A percentile compares a stretch with the other conserved stretches of the same genome.
Evolutionary conservation across 257 asterid species (phyloP).

Genomic region (Haberlea rhodopensis): DNA sequence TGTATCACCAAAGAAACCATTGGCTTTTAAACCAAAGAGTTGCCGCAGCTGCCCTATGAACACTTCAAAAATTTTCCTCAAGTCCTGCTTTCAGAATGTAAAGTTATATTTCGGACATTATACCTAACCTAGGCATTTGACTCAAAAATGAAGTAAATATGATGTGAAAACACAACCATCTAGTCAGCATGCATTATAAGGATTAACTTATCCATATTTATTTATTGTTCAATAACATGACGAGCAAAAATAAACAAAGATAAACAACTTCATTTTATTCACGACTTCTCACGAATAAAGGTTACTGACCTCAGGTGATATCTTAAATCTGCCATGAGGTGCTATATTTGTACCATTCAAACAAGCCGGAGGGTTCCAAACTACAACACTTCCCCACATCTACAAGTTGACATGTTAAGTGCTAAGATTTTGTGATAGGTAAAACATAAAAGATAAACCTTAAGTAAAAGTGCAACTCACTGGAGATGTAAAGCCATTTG

Average conservation of each 20-base stretch:
- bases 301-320: slow-evolving; percentile 66
- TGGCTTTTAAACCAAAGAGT: slow-evolving; percentile 84
- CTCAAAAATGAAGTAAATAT: background rate
- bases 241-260: background rate
- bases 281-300: slow-evolving; percentile 1
- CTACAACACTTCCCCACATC: slow-evolving; percentile 98
- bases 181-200: slow-evolving; percentile 3
- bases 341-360: slow-evolving; percentile 37
- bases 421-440: slow-evolving; percentile 26
- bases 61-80: slow-evolving; percentile 62
- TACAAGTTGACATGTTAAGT: slow-evolving; percentile 34
- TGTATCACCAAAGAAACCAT: slow-evolving; percentile 50
- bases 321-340: slow-evolving; percentile 45
- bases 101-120: slow-evolving; percentile 21
- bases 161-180: slow-evolving; percentile 12
- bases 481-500: slow-evolving; percentile 97
- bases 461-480: slow-evolving; percentile 43
- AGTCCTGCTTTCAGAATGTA: slow-evolving; percentile 57
- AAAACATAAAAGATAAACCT: slow-evolving; percentile 25
- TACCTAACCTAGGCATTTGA: slow-evolving; percentile 10
- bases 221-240: slow-evolving; percentile 1
- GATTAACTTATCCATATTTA: slow-evolving; percentile 19
- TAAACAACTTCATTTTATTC: background rate
- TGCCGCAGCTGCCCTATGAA: slow-evolving; percentile 88
- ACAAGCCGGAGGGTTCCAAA: slow-evolving; percentile 87